Evolutionary conservation across 1,284 basidiomycete genomes (phyloP), one percentile per base, ranked within the genome.

Genomic region (Puccinia polysora): DNA sequence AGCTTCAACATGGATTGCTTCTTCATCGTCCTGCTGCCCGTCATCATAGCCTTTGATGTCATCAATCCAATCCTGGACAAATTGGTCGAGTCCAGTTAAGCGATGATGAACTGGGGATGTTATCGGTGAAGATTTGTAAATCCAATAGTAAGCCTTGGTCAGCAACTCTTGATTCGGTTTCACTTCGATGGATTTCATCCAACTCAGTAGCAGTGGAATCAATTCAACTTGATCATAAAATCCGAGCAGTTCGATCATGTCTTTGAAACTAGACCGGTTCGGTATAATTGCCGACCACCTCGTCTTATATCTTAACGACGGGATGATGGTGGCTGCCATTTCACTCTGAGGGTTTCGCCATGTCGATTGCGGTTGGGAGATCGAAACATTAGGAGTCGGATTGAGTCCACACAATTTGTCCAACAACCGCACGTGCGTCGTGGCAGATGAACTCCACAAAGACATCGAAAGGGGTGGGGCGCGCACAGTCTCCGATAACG

Each of bases 121-220:
- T 34, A 52, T 3, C 36, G 49, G n/a, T 18, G 68, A 43, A 49
- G 56, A 59, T 49, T 49, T 28, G 34, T 60, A 70, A 25, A 70
- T 52, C 68, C 68, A 70, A 38, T 62, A 70, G 49, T 70, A 70
- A 4, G 32, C 40, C 40, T 58, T 52, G 45, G 53, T 58, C 25
- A 70, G 40, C n/a, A 70, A 20, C 36, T 70, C 68, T 52, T 70
- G 68, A 43, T 70, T 50, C 20, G 68, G 68, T 59, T 50, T 60
- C 2, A 62, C 49, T 28, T 50, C 55, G 8, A 70, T 36, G 3
- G 56, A 36, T 53, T 43, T 70, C 68, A 70, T 70, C 68, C 68
- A 70, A 25, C 34, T 38, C 20, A 70, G 34, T 20, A 70, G 20
- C 20, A 70, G 36, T 32, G 68, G 68, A 23, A 70, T 70, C 36